Base-by-base conservation (phyloP, 352 stramenopile genomes). In the Pythium apleroticum region DNA sequence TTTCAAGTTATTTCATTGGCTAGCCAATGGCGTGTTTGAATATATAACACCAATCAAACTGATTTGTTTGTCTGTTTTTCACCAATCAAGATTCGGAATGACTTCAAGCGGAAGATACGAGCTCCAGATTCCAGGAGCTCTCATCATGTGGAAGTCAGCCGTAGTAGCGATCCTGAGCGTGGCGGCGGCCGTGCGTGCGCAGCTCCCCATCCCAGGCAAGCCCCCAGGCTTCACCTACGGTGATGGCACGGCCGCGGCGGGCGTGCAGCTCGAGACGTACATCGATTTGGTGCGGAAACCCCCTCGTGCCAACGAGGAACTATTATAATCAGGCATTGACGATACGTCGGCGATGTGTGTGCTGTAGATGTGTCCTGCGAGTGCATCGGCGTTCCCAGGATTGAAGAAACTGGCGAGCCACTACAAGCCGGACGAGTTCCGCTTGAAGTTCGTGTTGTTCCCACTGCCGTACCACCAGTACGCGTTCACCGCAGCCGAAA, bases 191-290 rank as follows among this genome's bases (percentile, higher is more conserved):
- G 60, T 41, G 45, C 53, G 58, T 19, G 79, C 76, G 39, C 81
- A 91, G 60, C 71, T 91, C 12, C 74, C 75, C n/a, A 83, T 93
- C 57, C 86, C 82, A 15, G 65, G 70, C 15, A 79, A 77, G 39
- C 84, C 76, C 1, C 81, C 81, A 22, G 86, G 86, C 0, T 93
- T 93, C 56, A 86, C 78, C 1, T 60, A 88, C 19, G 80, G 81
- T 15, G 49, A 75, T 2, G 83, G 86, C 7, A 71, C 41, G 14
- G 76, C 81, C 6, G 63, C 78, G 17, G 86, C 86, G 3, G 74
- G 78, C 31, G 79, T 95, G 31, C 86, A 95, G 66, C 78, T 95
- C 41, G 86, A 95, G 73, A 86, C 82, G 24, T 95, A 89, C 62
- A 74, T 95, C n/a, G 84, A 95, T 57, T 63, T 93, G 77, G 83